Evolutionary conservation across 768 basidiomycete species (phyloP), one percentile per base, ranked within the genome.

Genomic region (Phanerodontia chrysosporium): DNA sequence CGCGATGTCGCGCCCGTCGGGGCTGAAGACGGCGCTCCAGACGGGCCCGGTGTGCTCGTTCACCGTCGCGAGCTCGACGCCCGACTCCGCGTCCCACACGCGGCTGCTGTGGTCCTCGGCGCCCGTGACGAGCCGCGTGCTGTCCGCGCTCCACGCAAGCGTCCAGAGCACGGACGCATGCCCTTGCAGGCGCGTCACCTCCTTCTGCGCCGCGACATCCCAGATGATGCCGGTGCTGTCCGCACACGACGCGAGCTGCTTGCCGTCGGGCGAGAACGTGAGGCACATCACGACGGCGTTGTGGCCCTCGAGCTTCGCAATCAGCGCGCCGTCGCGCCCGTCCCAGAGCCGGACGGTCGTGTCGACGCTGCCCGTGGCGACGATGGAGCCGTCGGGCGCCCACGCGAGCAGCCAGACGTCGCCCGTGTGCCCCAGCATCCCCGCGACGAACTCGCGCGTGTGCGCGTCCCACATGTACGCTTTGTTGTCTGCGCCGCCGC

Each of bases 1-100:
- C 32, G 75, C 74, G 36, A 80, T 69, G 27, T 72, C 66, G 45
- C 71, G 69, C 2, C 78, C 77, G 64, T 80, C 77, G 21, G 78
- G 77, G 12, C 75, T 76, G 61, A 79, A 74, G 57, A 69, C 67
- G 45, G 78, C 75, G 30, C 69, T 69, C 18, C 76, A 78, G 29
- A 68, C 64, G 5, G 55, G 35, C 14, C 59, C 67, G 1, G 58
- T 59, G 57, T 70, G 67, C 27, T 65, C 64, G 12, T 48, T 22
- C 13, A 63, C 51, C 7, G 46, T 55, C 18, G 58, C 58, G 9
- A 62, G 59, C 35, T 49, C 54, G 22, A 22, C 51, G 18, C 68
- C 68, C 1, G 63, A 57, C n/a, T 45, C 35, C 6, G 61, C 67
- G 54, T 67, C 56, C 72, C 70, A 71, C 6, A 70, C 49, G 44